Evolutionary conservation across 768 basidiomycete species (phyloP).

Genomic region (Rhodotorula babjevae): DNA sequence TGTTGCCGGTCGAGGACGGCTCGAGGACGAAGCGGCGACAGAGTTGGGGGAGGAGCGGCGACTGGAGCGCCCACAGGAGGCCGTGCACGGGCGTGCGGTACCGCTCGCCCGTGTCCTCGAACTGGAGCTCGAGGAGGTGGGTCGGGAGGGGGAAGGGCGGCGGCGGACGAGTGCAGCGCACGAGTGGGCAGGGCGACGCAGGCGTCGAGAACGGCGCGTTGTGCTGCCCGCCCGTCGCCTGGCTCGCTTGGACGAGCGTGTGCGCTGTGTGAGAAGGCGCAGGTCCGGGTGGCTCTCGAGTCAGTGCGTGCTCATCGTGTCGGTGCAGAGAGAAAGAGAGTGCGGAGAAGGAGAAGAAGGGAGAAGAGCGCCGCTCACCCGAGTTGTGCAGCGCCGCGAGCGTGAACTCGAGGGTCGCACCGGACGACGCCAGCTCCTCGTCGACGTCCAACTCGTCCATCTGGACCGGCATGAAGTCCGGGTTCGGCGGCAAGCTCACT

Average conservation of each 20-base stretch:
- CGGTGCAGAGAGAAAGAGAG: too few relatives aligned
- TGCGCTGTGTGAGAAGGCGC: not conserved
- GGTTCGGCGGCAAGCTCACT: not conserved
- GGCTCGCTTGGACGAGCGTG: not conserved
- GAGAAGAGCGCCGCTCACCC: not conserved
- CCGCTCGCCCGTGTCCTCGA: not conserved
- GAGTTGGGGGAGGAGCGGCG: not conserved
- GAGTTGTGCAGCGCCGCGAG: not conserved
- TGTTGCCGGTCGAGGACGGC: not conserved
- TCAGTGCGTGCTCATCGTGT: too few relatives aligned
- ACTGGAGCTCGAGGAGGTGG: not conserved
- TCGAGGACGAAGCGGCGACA: too few relatives aligned
- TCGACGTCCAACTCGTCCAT: not conserved
- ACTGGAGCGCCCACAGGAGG: not conserved
- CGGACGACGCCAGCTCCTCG: not conserved
- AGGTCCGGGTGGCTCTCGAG: too few relatives aligned
- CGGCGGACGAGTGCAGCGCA: not conserved
- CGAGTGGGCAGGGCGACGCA: not conserved
- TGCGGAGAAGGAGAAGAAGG: too few relatives aligned
- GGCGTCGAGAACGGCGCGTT: not conserved
- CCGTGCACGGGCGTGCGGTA: not conserved
- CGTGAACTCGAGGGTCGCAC: not conserved
- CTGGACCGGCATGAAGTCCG: not conserved
- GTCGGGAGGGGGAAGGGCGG: not conserved
- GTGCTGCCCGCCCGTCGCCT: not conserved